Percentiles rank a stretch among this genome's conserved stretches.
phyloP scores from a whole-genome alignment of 2,329 filamentous ascomycete species.

The Ceratocystis colombiana region DNA sequence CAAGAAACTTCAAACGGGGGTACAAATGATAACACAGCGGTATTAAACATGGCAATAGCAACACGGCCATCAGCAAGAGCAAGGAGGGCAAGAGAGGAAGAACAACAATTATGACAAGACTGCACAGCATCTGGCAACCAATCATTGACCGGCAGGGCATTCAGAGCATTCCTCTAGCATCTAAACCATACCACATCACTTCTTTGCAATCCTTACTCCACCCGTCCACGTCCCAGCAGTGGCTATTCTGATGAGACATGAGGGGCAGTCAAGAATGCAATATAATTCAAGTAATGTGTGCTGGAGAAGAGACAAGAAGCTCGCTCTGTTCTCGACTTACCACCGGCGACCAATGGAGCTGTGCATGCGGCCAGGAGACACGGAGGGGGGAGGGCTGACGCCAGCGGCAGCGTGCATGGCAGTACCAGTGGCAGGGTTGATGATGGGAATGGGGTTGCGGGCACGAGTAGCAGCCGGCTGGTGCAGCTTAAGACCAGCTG shows the following conservation, averaged over 20 bases:
- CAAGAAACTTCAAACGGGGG: not conserved
- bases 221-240: conserved; percentile 1
- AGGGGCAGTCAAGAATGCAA: not conserved
- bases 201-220: not conserved
- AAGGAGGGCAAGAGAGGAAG: not conserved
- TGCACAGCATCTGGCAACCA: conserved; percentile 3
- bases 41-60: not conserved
- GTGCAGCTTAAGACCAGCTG: conserved; percentile 66
- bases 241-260: conserved; percentile 11
- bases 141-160: conserved; percentile 5
- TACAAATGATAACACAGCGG: not conserved
- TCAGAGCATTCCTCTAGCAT: not conserved
- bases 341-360: conserved; percentile 43
- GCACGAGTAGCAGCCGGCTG: conserved; percentile 81
- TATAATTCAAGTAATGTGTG: not conserved
- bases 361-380: conserved; percentile 53
- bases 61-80: not conserved
- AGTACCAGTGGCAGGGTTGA: conserved; percentile 87
- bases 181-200: not conserved
- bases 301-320: not conserved
- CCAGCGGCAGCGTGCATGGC: conserved; percentile 48
- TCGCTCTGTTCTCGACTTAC: conserved; percentile 35
- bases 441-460: conserved; percentile 93
- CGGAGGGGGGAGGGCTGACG: conserved; percentile 64
- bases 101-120: conserved; percentile 8